Conservation (phyloP, 129 eudicot species). For the Flaveria sonorensis region DNA sequence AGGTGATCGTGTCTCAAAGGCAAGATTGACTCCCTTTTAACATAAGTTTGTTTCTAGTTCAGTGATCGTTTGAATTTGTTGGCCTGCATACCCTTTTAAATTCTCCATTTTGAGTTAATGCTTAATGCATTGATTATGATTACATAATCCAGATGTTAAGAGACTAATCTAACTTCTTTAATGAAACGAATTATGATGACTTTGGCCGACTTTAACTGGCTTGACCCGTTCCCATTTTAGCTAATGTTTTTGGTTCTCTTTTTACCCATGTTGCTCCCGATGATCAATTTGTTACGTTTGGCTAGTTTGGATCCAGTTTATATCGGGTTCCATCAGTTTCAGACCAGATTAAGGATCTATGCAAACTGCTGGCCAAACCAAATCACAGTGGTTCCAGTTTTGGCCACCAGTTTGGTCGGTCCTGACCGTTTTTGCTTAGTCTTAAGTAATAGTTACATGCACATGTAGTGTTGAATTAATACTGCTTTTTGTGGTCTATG, state of each 20-base stretch:
- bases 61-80: neutral
- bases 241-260: neutral
- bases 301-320: no score
- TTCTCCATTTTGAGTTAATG: neutral
- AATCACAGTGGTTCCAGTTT: no score
- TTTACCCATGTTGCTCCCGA: neutral
- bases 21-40: slow-evolving; percentile 23
- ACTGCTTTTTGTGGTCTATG: neutral
- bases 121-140: neutral
- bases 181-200: neutral
- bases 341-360: no score
- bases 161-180: neutral
- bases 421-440: no score
- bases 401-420: no score
- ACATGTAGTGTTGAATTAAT: neutral
- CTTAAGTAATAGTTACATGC: no score
- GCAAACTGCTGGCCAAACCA: no score
- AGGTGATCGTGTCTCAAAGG: slow-evolving; percentile 86
- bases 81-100: neutral
- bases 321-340: no score
- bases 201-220: neutral
- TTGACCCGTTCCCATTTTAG: slow-evolving; percentile 1
- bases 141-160: neutral
- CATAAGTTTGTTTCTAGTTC: neutral
- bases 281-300: no score